Base-by-base conservation (phyloP, 1,284 basidiomycete genomes). In the Coniferiporia sulphurascens region DNA sequence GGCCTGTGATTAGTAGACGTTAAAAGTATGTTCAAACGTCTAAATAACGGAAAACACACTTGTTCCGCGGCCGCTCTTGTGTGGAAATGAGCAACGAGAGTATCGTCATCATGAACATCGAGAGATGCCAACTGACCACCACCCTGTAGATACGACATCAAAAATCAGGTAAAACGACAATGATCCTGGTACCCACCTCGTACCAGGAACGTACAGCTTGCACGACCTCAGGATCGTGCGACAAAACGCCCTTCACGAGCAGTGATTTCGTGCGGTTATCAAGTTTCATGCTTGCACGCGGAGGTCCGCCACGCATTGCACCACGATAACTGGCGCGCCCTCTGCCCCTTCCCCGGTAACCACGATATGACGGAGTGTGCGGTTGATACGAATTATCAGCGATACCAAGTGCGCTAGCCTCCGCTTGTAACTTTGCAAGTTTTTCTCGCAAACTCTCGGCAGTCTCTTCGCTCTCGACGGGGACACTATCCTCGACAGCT, bases 191-290 rank as follows among this genome's bases (percentile, higher is more conserved):
- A 66, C 83, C 64, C 65, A 89, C 86, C 79, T 91, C 89, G 70
- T 89, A 95, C 86, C 91, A 95, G 64, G 89, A 85, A 63, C 82
- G 83, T 56, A 93, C 77, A 22, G 83, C 79, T 64, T 86, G 83
- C 50, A 80, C 66, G 55, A 75, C 76, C 41, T 83, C 83, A 22
- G 76, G 75, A 35, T 74, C 75, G 1, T 65, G 68, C 1, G 63
- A 48, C 0, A 75, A 67, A 0, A 83, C 82, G 43, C 86, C 90
- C 65, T 90, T 86, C 43, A 97, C 76, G 48, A 89, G 73, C 34
- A 98, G 74, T 69, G 84, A 87, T 73, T 87, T 91, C 4, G 95
- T 90, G 17, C 95, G 85, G 67, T 96, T 95, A 73, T 98, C 95
- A 22, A 98, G 82, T 65, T 89, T 89, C 86, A 96, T 90, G 2